Percentiles rank a stretch among this genome's conserved stretches.
These are phyloP conservation scores for Trematosphaeria pertusa DNA, from an alignment of 2,329 filamentous ascomycete species.

Conservation along the genomic window DNA sequence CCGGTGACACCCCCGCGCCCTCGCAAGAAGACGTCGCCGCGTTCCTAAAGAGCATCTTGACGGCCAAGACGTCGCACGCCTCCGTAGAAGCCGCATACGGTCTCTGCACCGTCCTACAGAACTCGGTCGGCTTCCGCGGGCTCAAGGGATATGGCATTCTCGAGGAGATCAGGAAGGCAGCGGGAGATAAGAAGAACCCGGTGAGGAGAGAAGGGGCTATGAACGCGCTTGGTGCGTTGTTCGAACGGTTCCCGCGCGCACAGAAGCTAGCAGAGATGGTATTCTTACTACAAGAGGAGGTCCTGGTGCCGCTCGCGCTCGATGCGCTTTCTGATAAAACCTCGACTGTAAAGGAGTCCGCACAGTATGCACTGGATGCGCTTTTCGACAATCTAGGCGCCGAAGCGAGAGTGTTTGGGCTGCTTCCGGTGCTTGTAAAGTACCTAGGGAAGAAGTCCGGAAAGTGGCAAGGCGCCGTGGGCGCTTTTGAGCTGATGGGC, in stretches of 20 bases:
- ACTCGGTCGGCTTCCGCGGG: slow-evolving; percentile 70
- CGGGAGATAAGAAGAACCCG: slow-evolving; percentile 91
- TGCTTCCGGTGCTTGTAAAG: slow-evolving; percentile 75
- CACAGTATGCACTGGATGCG: slow-evolving; percentile 91
- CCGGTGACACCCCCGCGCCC: slow-evolving; percentile 50
- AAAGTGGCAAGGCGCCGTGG: slow-evolving; percentile 97
- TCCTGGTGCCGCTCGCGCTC: slow-evolving; percentile 74
- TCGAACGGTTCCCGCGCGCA: slow-evolving; percentile 83
- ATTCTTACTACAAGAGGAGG: slow-evolving; percentile 81
- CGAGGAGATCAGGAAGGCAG: slow-evolving; percentile 74
- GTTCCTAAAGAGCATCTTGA: slow-evolving; percentile 54
- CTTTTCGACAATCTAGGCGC: slow-evolving; percentile 80
- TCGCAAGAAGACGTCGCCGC: slow-evolving; percentile 55
- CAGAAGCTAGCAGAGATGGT: slow-evolving; percentile 81
- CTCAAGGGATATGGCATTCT: slow-evolving; percentile 68
- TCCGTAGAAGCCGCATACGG: slow-evolving; percentile 70
- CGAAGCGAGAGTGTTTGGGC: slow-evolving; percentile 81
- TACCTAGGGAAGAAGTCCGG: slow-evolving; percentile 86
- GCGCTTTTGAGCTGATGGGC: slow-evolving; percentile 82
- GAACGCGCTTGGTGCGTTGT: slow-evolving; percentile 91
- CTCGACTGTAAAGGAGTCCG: slow-evolving; percentile 84
- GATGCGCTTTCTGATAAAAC: slow-evolving; percentile 92
- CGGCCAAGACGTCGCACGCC: slow-evolving; percentile 60
- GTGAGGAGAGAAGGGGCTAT: slow-evolving; percentile 87
- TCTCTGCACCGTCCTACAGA: slow-evolving; percentile 68